Conservation (phyloP, 116 monocot genomes). For the Papilionanthe hybrid region DNA sequence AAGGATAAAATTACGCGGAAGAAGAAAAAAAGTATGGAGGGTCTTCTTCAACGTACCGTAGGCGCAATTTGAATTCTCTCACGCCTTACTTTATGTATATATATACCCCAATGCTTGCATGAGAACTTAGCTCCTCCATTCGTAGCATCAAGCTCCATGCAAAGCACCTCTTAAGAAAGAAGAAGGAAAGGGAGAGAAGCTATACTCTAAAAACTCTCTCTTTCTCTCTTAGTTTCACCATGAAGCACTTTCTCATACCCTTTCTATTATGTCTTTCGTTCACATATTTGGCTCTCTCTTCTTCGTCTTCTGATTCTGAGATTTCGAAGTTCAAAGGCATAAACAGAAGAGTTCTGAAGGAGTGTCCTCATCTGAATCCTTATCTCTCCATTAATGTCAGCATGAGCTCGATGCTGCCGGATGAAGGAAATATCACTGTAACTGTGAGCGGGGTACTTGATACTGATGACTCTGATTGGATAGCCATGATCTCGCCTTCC, state of each 20-base stretch:
- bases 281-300: not conserved
- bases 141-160: too few species aligned
- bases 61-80: too few species aligned
- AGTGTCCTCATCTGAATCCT: slow-evolving; percentile 31
- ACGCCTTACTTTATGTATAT: too few species aligned
- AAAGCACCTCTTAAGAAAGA: too few species aligned
- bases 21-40: too few species aligned
- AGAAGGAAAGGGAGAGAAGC: too few species aligned
- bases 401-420: slow-evolving; percentile 24
- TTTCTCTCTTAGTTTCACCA: not conserved
- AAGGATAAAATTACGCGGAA: too few species aligned
- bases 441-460: slow-evolving; percentile 45
- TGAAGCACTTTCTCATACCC: not conserved
- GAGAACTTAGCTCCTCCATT: too few species aligned
- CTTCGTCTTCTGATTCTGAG: not conserved
- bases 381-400: slow-evolving; percentile 34
- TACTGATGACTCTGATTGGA: slow-evolving; percentile 54
- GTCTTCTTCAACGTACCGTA: too few species aligned
- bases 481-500: slow-evolving; percentile 73
- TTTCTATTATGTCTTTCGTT: not conserved
- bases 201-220: not conserved
- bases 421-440: slow-evolving; percentile 51
- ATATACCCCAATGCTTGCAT: too few species aligned
- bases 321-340: slow-evolving; percentile 34
- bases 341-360: slow-evolving; percentile 37